Percentiles rank a stretch among this genome's conserved stretches.
Conservation (phyloP, 441 rosid genomes). For the Jatropha podagrica region DNA sequence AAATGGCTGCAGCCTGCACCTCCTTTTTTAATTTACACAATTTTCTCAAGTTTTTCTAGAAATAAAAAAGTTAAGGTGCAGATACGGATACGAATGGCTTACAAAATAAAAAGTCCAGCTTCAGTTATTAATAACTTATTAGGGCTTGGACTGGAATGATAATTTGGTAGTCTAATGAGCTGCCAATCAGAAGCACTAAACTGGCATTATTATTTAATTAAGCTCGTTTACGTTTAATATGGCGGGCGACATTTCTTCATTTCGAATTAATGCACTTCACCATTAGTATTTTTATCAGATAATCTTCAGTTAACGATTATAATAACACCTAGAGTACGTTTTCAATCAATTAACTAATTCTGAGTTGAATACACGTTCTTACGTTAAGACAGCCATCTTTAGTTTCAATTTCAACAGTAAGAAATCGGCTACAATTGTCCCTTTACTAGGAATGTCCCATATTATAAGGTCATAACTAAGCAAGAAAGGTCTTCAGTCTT, state of each 20-base stretch:
- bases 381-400: conserved; percentile 25
- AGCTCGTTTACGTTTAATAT: background rate
- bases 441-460: conserved; percentile 9
- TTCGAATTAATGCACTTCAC: background rate
- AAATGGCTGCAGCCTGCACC: background rate
- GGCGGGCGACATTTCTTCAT: background rate
- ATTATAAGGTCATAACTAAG: conserved; percentile 6
- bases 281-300: background rate
- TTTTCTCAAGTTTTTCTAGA: too few relatives aligned
- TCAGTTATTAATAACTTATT: too few relatives aligned
- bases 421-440: conserved; percentile 36
- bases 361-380: background rate
- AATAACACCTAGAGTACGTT: conserved; percentile 10
- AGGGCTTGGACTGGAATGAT: too few relatives aligned
- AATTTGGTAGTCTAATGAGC: too few relatives aligned
- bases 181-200: too few relatives aligned
- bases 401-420: conserved; percentile 24
- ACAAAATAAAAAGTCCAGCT: too few relatives aligned
- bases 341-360: background rate
- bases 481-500: background rate
- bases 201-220: too few relatives aligned
- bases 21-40: background rate
- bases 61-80: too few relatives aligned
- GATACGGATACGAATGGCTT: too few relatives aligned
- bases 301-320: background rate